phyloP scores from a whole-genome alignment of 441 rosid genomes.

The Populus hybrid region DNA sequence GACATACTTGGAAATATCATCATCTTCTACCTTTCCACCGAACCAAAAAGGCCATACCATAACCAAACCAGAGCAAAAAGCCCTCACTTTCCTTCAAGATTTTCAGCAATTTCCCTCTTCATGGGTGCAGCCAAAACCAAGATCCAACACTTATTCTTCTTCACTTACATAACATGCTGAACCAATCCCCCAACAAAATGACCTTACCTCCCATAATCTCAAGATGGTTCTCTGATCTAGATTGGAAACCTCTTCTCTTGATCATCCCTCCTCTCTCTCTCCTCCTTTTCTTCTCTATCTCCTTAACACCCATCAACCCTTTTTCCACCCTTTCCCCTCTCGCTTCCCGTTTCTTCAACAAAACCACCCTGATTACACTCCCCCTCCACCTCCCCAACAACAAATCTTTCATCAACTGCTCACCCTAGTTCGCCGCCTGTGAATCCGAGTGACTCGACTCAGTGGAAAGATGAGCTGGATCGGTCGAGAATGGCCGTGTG shows the following conservation, averaged over 20 bases:
- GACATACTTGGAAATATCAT: too few relatives aligned
- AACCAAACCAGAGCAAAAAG: too few relatives aligned
- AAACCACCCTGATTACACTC: not conserved
- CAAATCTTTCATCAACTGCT: not conserved
- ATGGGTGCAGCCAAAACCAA: not conserved
- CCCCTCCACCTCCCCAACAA: not conserved
- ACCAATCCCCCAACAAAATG: slow-evolving; percentile 7
- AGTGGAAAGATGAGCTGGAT: slow-evolving; percentile 26
- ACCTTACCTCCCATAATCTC: slow-evolving; percentile 20
- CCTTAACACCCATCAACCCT: slow-evolving; percentile 27
- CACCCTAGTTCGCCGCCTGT: not conserved
- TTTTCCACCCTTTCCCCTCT: slow-evolving; percentile 35
- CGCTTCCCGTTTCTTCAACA: slow-evolving; percentile 27
- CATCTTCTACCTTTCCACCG: too few relatives aligned
- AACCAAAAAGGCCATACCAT: too few relatives aligned
- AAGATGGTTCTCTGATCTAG: slow-evolving; percentile 48
- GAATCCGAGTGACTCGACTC: slow-evolving; percentile 10
- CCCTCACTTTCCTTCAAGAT: not conserved
- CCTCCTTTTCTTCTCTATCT: slow-evolving; percentile 35
- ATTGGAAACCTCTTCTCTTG: slow-evolving; percentile 42
- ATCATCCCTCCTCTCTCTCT: slow-evolving; percentile 38
- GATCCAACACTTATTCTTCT: not conserved
- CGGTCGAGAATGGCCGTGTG: slow-evolving; percentile 74
- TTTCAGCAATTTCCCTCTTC: not conserved
- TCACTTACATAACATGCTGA: not conserved